These are phyloP conservation scores for Ophiocordyceps unilateralis DNA, from an alignment of 2,329 filamentous ascomycete species.

Conservation along the genomic window DNA sequence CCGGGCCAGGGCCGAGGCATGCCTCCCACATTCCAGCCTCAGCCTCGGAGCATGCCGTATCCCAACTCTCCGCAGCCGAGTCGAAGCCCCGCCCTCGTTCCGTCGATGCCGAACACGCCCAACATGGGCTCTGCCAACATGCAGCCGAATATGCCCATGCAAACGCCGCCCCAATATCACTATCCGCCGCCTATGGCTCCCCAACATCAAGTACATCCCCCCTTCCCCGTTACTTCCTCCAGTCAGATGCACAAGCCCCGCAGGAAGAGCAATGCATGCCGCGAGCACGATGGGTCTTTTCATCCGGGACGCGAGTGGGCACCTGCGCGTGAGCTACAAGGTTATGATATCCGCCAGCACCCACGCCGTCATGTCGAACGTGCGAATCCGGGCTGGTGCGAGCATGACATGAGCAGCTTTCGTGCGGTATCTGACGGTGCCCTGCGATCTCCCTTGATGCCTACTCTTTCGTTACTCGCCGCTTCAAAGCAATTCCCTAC, in stretches of 20 bases:
- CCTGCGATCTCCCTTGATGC: conserved; percentile 2
- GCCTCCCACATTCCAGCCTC: conserved; percentile 27
- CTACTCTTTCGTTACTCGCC: conserved; percentile 1
- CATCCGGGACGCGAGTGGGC: conserved; percentile 20
- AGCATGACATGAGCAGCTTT: conserved; percentile 8
- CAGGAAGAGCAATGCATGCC: conserved; percentile 28
- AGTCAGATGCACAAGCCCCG: conserved; percentile 19
- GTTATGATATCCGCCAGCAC: conserved; percentile 18
- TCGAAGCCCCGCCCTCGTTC: conserved; percentile 48
- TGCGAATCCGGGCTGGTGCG: conserved; percentile 17
- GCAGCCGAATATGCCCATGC: conserved; percentile 42
- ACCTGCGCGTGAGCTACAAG: conserved; percentile 16
- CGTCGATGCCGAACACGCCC: conserved; percentile 50
- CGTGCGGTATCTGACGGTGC: conserved; percentile 7
- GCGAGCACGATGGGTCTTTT: conserved; percentile 27
- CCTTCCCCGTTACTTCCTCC: conserved; percentile 16
- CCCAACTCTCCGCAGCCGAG: conserved; percentile 47
- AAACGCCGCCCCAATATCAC: conserved; percentile 44
- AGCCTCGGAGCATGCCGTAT: conserved; percentile 28
- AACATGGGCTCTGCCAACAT: conserved; percentile 46
- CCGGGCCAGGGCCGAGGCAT: conserved; percentile 34
- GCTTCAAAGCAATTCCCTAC: conserved; percentile 6
- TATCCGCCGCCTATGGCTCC: conserved; percentile 39
- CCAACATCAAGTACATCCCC: conserved; percentile 41
- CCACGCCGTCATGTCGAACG: conserved; percentile 28